Percentiles rank a stretch among this genome's conserved stretches.
These are phyloP conservation scores for Lodderomyces orthopsilosis DNA, from an alignment of 1,139 yeast genomes.

Conservation along the genomic window DNA sequence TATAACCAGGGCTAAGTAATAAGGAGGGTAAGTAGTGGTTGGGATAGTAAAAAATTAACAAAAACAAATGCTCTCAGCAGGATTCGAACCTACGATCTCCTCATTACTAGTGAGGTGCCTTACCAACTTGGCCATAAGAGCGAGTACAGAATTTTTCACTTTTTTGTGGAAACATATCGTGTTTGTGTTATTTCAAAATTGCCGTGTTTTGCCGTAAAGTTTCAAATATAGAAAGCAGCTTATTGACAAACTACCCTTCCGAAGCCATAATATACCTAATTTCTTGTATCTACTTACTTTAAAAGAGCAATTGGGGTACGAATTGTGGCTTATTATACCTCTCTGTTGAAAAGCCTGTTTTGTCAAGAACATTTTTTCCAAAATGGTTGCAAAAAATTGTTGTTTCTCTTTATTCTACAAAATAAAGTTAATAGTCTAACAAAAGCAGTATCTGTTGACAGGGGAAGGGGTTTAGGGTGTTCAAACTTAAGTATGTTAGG, in stretches of 20 bases:
- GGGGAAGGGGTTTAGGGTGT: too few relatives aligned
- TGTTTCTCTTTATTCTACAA: too few relatives aligned
- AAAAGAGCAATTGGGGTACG: too few relatives aligned
- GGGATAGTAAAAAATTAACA: background rate
- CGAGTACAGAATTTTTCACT: slow-evolving; percentile 9
- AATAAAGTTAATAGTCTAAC: too few relatives aligned
- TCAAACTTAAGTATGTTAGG: too few relatives aligned
- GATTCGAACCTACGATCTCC: slow-evolving; percentile 88
- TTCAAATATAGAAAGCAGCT: too few relatives aligned
- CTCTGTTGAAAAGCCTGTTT: too few relatives aligned
- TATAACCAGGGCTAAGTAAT: too few relatives aligned
- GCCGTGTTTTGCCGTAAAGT: background rate
- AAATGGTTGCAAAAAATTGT: background rate
- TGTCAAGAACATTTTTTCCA: background rate
- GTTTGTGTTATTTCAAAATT: background rate
- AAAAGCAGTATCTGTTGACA: too few relatives aligned
- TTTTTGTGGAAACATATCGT: background rate
- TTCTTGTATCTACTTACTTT: background rate
- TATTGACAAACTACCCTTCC: too few relatives aligned
- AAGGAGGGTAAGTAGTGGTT: background rate
- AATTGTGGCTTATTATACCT: too few relatives aligned
- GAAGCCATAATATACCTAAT: too few relatives aligned
- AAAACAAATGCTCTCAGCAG: slow-evolving; percentile 61
- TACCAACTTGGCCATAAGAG: slow-evolving; percentile 81
- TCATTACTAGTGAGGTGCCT: slow-evolving; percentile 92